Evolutionary conservation across 1,284 basidiomycete species (phyloP), one percentile per base, ranked within the genome.

Genomic region (Boletus smithii): DNA sequence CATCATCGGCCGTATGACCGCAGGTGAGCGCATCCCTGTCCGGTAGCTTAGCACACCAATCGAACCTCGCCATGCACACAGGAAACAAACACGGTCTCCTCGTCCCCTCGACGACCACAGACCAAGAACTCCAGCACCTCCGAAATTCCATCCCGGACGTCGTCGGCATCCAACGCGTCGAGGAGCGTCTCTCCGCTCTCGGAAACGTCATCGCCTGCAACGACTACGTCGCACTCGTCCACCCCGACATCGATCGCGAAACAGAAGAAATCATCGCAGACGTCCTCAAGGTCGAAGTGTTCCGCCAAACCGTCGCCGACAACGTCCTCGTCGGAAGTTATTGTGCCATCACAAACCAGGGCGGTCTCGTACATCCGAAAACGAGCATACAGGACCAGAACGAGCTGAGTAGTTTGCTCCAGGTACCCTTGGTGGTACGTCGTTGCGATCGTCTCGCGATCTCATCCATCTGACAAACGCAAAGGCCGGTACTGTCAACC

Each of bases 191-290:
- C 52, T 94, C 91, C 14, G 97, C 97, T 0, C 81, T 99, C 22
- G 95, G 95, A 16, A 99, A 99, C 66, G 97, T 99, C 50, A 95
- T 99, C 68, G 93, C 93, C 14, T 97, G 92, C 73, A 99, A 99
- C 69, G 95, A 98, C 75, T 90, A 97, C 63, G 94, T 97, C 55
- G 94, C 94, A 8, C 85, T 97, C 57, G 94, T 97, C 17, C 94
- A 97, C 70, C 97, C 97, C 11, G 97, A 99, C 61, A 77, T 99
- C 53, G 95, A 99, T 73, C 82, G 95, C 49, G 97, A 99, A 73
- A 99, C 97, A 8, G 97, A 99, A 67, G 97, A 99, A 71, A 99
- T 99, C 71, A 97, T 99, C 68, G 95, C 97, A 42, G 97, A 99
- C 69, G 93, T 97, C 10, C 81, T 99, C 58, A 97, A 98, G 71